These are phyloP conservation scores for Lenwebbia sp. DNA, from an alignment of 345 rosid species.

Conservation along the genomic window DNA sequence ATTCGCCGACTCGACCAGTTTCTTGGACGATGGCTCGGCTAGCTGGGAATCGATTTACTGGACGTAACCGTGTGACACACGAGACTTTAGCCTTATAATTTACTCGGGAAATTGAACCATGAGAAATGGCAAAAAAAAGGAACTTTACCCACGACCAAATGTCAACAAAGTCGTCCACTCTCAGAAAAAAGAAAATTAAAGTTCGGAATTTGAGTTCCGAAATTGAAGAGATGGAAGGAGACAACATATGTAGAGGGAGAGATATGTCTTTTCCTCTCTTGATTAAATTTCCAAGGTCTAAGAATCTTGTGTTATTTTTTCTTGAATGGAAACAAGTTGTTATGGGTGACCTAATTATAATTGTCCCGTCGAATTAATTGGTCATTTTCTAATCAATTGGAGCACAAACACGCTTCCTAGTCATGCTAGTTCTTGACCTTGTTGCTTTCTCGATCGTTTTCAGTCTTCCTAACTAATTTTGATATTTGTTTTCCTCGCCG, in stretches of 20 bases:
- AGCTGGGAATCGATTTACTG: constrained; percentile 1
- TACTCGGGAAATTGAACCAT: neutral
- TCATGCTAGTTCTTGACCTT: neutral
- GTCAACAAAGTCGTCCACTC: neutral
- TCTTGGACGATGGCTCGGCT: neutral
- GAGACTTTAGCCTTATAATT: neutral
- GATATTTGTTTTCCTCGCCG: neutral
- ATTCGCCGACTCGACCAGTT: neutral
- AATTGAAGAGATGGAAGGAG: neutral
- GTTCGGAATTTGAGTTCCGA: neutral
- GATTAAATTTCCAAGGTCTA: neutral
- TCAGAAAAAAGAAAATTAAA: neutral
- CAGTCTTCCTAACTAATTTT: neutral
- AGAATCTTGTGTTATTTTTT: neutral
- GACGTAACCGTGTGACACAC: neutral
- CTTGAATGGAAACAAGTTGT: neutral
- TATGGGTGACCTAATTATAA: neutral
- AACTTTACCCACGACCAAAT: neutral
- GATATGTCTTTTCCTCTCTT: neutral
- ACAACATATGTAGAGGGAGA: neutral
- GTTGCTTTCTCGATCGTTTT: neutral
- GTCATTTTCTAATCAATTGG: neutral
- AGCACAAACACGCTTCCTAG: neutral
- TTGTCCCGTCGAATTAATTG: neutral
- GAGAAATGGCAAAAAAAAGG: neutral